Evolutionary conservation across 495 filamentous ascomycete species (phyloP), one percentile per base, ranked within the genome.

Genomic region (Bacidia gigantensis): DNA sequence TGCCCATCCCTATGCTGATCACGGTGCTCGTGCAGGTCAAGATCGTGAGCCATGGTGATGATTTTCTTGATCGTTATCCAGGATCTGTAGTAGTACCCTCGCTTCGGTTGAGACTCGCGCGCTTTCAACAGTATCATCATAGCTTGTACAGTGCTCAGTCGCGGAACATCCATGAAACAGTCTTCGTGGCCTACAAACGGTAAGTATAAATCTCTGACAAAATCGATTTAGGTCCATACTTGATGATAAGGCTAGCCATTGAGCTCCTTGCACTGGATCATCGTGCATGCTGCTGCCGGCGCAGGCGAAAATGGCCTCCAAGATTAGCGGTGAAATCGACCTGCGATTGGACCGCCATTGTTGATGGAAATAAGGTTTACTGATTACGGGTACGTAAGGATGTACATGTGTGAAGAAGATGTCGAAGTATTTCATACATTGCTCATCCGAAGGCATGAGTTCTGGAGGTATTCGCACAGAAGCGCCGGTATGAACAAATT

Each of bases 261-360:
- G 89, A 46, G 88, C 81, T 44, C 88, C 89, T 67, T 93, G 80
- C 1, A 80, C 72, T 12, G 86, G 81, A 58, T 92, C 87, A 56
- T 89, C 86, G 1, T 87, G 81, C 52, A 95, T 72, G 26, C 87
- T 75, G 26, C 87, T 75, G 10, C 86, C 86, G 9, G 86, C 80
- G 65, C 93, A 95, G 5, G 93, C 88, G 64, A 99, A 96, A n/a
- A 99, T 81, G 11, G 87, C 87, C 68, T 97, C 92, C 0, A 99
- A 72, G 40, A 99, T 71, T 47, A 99, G 73, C 12, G 92, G 93
- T 0, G 92, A 97, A 7, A 99, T 89, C 1, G 85, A 81, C 26
- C 83, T 78, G 49, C 87, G 78, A 56, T 90, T 84, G 40, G 81
- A 81, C 51, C 85, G 80, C 93, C 93, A 99, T 70, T 95, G 89